A percentile compares a stretch with the other conserved stretches of the same genome.
phyloP scores from a whole-genome alignment of 139 green algal genomes.

The Picochlorum sp. region DNA sequence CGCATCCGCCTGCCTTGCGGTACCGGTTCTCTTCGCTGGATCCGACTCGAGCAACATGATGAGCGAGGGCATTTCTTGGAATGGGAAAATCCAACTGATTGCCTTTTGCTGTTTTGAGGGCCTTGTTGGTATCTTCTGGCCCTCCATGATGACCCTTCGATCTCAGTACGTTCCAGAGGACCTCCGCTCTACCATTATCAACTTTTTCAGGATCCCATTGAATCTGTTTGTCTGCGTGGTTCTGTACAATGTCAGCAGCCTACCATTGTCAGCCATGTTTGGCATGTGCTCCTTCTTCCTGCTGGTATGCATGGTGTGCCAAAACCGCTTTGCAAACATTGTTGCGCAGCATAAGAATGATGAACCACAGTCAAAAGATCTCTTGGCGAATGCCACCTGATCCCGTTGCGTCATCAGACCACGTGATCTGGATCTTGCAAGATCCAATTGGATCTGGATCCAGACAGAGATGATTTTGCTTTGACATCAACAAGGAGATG shows the following conservation, averaged over 20 bases:
- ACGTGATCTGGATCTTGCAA: too few relatives aligned
- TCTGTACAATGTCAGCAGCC: conserved; percentile 81
- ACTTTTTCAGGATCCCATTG: conserved; percentile 94
- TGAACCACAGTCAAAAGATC: background rate
- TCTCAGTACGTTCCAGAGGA: conserved; percentile 89
- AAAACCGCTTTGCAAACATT: conserved; percentile 26
- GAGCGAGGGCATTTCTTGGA: conserved; percentile 38
- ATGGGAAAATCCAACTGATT: conserved; percentile 71
- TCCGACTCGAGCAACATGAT: background rate
- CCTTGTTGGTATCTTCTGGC: conserved; percentile 91
- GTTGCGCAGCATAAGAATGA: background rate
- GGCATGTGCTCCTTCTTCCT: conserved; percentile 87
- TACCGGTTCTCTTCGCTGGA: conserved; percentile 36
- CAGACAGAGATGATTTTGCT: too few relatives aligned
- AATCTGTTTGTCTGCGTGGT: conserved; percentile 96
- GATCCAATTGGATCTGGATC: too few relatives aligned
- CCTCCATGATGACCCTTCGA: conserved; percentile 93
- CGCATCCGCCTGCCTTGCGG: conserved; percentile 44
- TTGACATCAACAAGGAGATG: too few relatives aligned
- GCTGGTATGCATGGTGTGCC: conserved; percentile 40
- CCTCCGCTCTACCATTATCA: conserved; percentile 92
- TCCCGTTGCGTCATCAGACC: too few relatives aligned
- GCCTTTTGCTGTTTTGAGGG: conserved; percentile 92
- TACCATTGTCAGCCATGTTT: conserved; percentile 85
- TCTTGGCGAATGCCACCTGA: too few relatives aligned